Evolutionary conservation across 2,329 filamentous ascomycete genomes (phyloP).

Genomic region (Apiospora kogelbergensis): DNA sequence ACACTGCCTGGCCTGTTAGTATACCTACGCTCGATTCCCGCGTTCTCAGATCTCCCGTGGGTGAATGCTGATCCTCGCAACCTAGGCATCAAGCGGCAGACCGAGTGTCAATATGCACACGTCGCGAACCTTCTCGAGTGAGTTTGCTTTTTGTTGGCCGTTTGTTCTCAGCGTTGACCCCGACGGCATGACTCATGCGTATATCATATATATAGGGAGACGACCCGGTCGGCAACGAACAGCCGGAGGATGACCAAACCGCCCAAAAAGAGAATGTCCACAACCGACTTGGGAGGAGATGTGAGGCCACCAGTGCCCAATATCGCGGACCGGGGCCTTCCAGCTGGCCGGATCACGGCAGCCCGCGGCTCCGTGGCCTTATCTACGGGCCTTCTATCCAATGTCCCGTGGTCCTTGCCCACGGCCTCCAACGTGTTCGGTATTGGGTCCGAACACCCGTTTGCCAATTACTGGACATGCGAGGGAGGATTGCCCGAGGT

Average conservation of each 20-base stretch:
- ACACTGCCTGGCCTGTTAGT: conserved; percentile 64
- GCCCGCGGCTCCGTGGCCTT: conserved; percentile 53
- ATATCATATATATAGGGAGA: conserved; percentile 46
- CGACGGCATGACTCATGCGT: conserved; percentile 11
- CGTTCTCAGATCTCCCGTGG: neutral
- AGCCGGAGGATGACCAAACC: conserved; percentile 89
- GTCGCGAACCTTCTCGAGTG: conserved; percentile 77
- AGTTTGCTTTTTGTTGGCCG: conserved; percentile 29
- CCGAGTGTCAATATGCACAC: conserved; percentile 71
- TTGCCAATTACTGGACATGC: conserved; percentile 84
- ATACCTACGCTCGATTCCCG: neutral
- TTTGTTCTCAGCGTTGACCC: neutral
- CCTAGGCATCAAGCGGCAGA: conserved; percentile 72
- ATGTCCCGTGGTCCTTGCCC: conserved; percentile 69
- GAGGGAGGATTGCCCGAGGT: conserved; percentile 74
- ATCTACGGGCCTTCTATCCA: conserved; percentile 65
- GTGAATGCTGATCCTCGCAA: neutral
- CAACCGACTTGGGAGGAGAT: conserved; percentile 33
- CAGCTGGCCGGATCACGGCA: conserved; percentile 40
- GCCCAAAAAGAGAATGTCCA: conserved; percentile 58
- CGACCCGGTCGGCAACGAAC: conserved; percentile 64
- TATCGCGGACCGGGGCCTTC: conserved; percentile 53
- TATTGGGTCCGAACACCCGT: conserved; percentile 76
- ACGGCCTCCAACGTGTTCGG: conserved; percentile 77
- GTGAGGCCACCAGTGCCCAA: conserved; percentile 45